Percentiles rank a stretch among this genome's conserved stretches.
Conservation (phyloP, 345 rosid genomes). For the Hibiscus syriacus region DNA sequence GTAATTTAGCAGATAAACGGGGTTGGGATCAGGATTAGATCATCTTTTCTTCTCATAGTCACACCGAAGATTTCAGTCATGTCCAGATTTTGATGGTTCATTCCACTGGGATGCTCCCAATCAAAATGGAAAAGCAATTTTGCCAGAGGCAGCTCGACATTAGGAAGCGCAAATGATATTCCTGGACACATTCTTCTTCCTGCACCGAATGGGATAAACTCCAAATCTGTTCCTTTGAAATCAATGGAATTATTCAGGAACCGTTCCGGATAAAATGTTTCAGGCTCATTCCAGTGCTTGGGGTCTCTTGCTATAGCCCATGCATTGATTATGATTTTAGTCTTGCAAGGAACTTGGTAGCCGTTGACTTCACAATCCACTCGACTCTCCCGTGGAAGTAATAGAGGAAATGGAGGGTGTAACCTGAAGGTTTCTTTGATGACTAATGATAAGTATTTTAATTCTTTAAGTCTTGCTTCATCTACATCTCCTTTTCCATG, state of each 20-base stretch:
- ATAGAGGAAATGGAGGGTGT: background rate
- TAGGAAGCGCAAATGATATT: background rate
- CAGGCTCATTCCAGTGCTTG: background rate
- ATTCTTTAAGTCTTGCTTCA: background rate
- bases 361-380: background rate
- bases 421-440: background rate
- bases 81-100: background rate
- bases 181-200: background rate
- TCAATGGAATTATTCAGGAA: background rate
- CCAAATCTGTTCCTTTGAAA: background rate
- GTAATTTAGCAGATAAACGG: too few relatives aligned
- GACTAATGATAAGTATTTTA: background rate
- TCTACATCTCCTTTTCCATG: background rate
- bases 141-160: background rate
- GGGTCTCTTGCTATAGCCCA: background rate
- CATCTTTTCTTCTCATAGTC: background rate
- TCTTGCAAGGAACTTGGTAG: background rate
- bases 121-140: background rate
- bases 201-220: background rate
- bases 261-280: background rate
- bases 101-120: background rate
- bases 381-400: background rate
- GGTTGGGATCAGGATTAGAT: background rate
- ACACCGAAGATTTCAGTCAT: background rate
- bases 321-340: background rate